Percentiles rank a stretch among this genome's conserved stretches.
phyloP scores from a whole-genome alignment of 768 basidiomycete genomes.

The Heimioporus sp. region DNA sequence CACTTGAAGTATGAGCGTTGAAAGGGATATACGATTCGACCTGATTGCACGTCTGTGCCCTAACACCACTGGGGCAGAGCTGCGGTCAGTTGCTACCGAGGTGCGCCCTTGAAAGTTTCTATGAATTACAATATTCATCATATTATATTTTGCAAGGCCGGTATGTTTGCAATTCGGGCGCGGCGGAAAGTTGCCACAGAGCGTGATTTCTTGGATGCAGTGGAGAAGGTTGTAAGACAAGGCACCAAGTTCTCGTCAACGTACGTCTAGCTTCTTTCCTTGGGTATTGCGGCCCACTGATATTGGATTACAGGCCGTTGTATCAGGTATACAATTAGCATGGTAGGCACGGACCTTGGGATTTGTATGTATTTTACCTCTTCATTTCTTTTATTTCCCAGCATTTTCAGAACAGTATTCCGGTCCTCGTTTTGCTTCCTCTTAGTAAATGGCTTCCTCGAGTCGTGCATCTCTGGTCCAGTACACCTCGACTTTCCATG shows the following conservation, averaged over 20 bases:
- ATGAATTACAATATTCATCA: conserved; percentile 71
- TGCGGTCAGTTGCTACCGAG: conserved; percentile 96
- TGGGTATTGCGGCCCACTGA: background rate
- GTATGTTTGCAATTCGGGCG: conserved; percentile 99
- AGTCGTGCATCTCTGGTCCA: too few species aligned
- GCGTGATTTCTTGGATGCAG: conserved; percentile 95
- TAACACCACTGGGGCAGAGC: conserved; percentile 97
- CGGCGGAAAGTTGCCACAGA: conserved; percentile 96
- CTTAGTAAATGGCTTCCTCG: too few species aligned
- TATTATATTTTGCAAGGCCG: conserved; percentile 82
- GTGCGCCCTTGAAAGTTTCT: conserved; percentile 36
- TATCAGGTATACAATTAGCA: conserved; percentile 93
- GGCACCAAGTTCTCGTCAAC: conserved; percentile 98
- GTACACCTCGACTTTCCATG: too few species aligned
- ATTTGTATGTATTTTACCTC: conserved; percentile 16
- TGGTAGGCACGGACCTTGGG: conserved; percentile 8
- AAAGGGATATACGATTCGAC: conserved; percentile 95
- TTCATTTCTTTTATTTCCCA: background rate
- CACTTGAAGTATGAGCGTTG: conserved; percentile 84
- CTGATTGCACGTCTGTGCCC: conserved; percentile 96
- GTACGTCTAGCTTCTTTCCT: conserved; percentile 43
- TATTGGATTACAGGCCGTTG: conserved; percentile 53
- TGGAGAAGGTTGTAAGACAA: conserved; percentile 97
- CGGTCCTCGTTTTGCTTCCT: too few species aligned
- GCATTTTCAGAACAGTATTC: background rate